Evolutionary conservation across 768 basidiomycete species (phyloP).

Genomic region (Tricholomella constricta): DNA sequence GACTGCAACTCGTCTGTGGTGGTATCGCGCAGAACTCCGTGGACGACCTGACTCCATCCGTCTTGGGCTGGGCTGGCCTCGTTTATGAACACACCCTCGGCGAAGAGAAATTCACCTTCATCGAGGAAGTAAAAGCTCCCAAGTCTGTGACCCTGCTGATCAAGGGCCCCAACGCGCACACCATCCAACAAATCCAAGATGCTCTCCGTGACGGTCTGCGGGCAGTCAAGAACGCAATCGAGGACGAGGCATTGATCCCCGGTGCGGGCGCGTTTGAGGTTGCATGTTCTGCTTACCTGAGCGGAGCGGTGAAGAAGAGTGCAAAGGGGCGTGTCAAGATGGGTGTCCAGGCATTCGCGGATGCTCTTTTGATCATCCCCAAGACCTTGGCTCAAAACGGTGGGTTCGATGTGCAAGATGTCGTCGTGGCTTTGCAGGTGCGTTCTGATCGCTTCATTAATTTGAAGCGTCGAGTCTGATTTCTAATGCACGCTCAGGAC

Average conservation of each 20-base stretch:
- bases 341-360: slow-evolving; percentile 96
- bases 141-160: slow-evolving; percentile 95
- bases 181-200: slow-evolving; percentile 95
- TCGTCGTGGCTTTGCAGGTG: slow-evolving; percentile 88
- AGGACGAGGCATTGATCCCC: slow-evolving; percentile 85
- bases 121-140: slow-evolving; percentile 95
- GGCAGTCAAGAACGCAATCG: slow-evolving; percentile 94
- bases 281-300: slow-evolving; percentile 83
- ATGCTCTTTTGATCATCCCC: slow-evolving; percentile 91
- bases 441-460: neutral
- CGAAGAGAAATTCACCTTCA: slow-evolving; percentile 97
- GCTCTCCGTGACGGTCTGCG: slow-evolving; percentile 97
- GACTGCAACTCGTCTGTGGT: slow-evolving; percentile 91
- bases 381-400: slow-evolving; percentile 97
- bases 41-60: slow-evolving; percentile 88
- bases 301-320: slow-evolving; percentile 73
- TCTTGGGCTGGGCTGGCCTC: slow-evolving; percentile 96
- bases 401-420: slow-evolving; percentile 96
- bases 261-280: slow-evolving; percentile 99
- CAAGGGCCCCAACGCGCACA: slow-evolving; percentile 97
- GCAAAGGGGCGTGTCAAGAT: slow-evolving; percentile 96
- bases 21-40: slow-evolving; percentile 97
- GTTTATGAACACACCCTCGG: slow-evolving; percentile 99
- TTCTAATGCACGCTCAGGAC: slow-evolving; percentile 49
- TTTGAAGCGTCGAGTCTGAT: neutral